Evolutionary conservation across 352 stramenopile genomes (phyloP), one percentile per base, ranked within the genome.

Genomic region (Phytopythium litorale): DNA sequence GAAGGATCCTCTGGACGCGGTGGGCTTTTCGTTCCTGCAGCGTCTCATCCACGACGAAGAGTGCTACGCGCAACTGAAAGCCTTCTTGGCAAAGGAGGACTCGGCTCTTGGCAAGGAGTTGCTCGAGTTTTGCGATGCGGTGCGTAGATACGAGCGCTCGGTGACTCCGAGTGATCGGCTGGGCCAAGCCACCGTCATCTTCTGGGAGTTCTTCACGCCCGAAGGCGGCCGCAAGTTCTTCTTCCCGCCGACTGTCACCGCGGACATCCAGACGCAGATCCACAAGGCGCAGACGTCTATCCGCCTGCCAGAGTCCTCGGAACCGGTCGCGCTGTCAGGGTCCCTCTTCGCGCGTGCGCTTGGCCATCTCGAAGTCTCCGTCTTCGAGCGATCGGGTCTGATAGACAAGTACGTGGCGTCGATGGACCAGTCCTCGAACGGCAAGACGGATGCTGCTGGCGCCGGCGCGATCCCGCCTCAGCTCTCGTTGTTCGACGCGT

Each of bases 41-140:
- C 81, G 87, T 0, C 70, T 96, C 2, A 88, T 96, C 56, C 87
- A 96, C 56, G 87, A 96, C 51, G 87, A 96, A 77, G 87, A 96
- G 53, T 96, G 87, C 63, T 96, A 94, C 43, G 75, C 81, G 19
- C 84, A 92, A 60, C 71, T 94, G 11, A 94, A 93, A 53, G 66
- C 62, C 6, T 93, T 94, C 46, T 38, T 96, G 23, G 57, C 68
- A 3, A 94, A 92, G 54, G 78, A 92, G 11, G 73, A 76, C 13
- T 69, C 76, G 8, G 67, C 61, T 1, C 64, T 77, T 32, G 79
- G 79, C 11, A 92, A 89, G 55, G 82, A 89, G 25, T 52, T 91
- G 33, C 64, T 92, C 48, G 84, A 94, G 9, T 94, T 94, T 60
- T 92, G 82, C 51, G 87, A 96, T 52, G 81, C 77, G 11, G 78